These are phyloP conservation scores for Emiliania huxleyi DNA, from an alignment of 78 protist species.

Conservation along the genomic window DNA sequence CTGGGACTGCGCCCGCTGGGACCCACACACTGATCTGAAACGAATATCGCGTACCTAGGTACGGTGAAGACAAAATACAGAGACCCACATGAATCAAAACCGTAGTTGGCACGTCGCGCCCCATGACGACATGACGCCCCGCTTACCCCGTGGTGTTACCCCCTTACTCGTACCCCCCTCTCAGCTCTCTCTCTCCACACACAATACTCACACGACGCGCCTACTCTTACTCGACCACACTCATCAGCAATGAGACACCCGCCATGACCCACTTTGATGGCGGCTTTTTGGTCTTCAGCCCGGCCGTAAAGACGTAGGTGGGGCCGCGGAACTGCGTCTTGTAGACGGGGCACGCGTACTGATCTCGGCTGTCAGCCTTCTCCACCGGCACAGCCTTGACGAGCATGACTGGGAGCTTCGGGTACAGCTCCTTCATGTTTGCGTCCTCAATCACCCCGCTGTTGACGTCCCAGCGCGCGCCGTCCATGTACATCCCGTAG, in stretches of 20 bases:
- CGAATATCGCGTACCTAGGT: too few relatives aligned
- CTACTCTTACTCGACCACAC: constrained; percentile 41
- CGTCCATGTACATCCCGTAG: constrained; percentile 75
- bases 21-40: too few relatives aligned
- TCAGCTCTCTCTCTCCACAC: too few relatives aligned
- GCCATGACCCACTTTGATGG: constrained; percentile 68
- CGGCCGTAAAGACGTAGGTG: constrained; percentile 64
- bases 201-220: too few relatives aligned
- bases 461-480: constrained; percentile 77
- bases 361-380: background rate
- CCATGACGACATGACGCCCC: too few relatives aligned
- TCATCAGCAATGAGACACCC: constrained; percentile 76
- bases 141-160: too few relatives aligned
- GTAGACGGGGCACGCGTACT: constrained; percentile 76
- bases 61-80: too few relatives aligned
- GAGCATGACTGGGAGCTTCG: constrained; percentile 66
- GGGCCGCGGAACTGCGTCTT: constrained; percentile 70
- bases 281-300: constrained; percentile 51
- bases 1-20: too few relatives aligned
- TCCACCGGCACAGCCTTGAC: constrained; percentile 22
- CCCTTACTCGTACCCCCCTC: too few relatives aligned
- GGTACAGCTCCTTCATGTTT: constrained; percentile 57
- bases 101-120: too few relatives aligned
- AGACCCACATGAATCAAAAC: too few relatives aligned
- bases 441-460: constrained; percentile 55